Percentiles rank a stretch among this genome's conserved stretches.
Evolutionary conservation across 2,329 filamentous ascomycete species (phyloP).

Genomic region (Talaromyces amestolkiae): DNA sequence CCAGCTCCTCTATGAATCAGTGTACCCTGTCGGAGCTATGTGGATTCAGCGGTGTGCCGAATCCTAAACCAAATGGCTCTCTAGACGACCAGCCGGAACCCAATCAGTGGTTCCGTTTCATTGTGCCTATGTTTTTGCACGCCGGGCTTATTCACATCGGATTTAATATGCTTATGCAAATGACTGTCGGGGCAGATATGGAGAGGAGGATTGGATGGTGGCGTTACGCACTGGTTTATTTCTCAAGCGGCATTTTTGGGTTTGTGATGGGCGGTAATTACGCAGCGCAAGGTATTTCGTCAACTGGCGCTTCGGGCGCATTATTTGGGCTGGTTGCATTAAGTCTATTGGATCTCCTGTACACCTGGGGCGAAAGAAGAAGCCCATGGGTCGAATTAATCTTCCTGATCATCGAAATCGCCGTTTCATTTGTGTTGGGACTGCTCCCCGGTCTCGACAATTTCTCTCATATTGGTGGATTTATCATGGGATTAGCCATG

Average conservation of each 20-base stretch:
- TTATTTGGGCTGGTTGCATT: constrained; percentile 91
- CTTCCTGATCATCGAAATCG: constrained; percentile 80
- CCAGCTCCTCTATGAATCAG: constrained; percentile 47
- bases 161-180: constrained; percentile 89
- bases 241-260: constrained; percentile 89
- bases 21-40: constrained; percentile 80
- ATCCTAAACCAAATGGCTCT: constrained; percentile 54
- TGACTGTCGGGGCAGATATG: constrained; percentile 89
- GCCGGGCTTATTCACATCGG: constrained; percentile 91
- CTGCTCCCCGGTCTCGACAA: constrained; percentile 92
- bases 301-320: constrained; percentile 83
- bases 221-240: constrained; percentile 85
- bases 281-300: constrained; percentile 75
- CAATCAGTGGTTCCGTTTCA: constrained; percentile 97
- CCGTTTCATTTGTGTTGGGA: constrained; percentile 88
- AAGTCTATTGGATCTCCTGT: constrained; percentile 82
- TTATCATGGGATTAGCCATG: constrained; percentile 83
- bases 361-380: constrained; percentile 80
- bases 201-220: constrained; percentile 84
- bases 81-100: constrained; percentile 63
- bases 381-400: constrained; percentile 79
- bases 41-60: constrained; percentile 73
- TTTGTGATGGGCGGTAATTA: constrained; percentile 95
- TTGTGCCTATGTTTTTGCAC: constrained; percentile 91
- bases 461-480: constrained; percentile 95